Percentiles rank a stretch among this genome's conserved stretches.
These are phyloP conservation scores for Platanthera zijinensis DNA, from an alignment of 106 monocot genomes.

Conservation along the genomic window DNA sequence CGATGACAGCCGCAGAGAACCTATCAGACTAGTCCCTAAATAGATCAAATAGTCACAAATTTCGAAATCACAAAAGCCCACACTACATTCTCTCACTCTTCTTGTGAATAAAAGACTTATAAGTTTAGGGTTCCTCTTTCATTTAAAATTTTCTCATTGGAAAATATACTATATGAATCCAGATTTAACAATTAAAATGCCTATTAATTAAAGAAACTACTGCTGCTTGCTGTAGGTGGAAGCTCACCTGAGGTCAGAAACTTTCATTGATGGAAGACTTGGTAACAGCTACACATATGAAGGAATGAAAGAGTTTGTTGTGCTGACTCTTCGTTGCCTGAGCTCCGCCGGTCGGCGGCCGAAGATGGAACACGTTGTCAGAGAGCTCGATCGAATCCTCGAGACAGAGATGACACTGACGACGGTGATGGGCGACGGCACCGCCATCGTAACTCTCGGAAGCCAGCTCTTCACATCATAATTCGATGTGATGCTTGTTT, in stretches of 20 bases:
- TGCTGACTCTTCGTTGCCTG: constrained; percentile 5
- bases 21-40: too few relatives aligned
- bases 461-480: constrained; percentile 1
- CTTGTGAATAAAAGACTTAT: too few relatives aligned
- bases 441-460: background rate
- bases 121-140: too few relatives aligned
- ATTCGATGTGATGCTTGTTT: background rate
- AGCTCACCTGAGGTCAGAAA: constrained; percentile 3
- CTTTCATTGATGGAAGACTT: constrained; percentile 3
- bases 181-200: background rate
- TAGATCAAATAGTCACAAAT: too few relatives aligned
- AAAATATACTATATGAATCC: background rate
- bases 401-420: constrained; percentile 5
- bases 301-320: constrained; percentile 7
- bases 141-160: too few relatives aligned
- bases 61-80: too few relatives aligned
- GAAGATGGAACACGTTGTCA: constrained; percentile 2
- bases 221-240: background rate
- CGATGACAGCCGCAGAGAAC: too few relatives aligned
- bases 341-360: constrained; percentile 4
- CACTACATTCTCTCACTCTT: too few relatives aligned
- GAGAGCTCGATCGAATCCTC: constrained; percentile 3
- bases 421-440: background rate
- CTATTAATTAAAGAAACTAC: background rate
- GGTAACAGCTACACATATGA: background rate